phyloP scores from a whole-genome alignment of 2,329 filamentous ascomycete species.

The Phialocephala subalpina region DNA sequence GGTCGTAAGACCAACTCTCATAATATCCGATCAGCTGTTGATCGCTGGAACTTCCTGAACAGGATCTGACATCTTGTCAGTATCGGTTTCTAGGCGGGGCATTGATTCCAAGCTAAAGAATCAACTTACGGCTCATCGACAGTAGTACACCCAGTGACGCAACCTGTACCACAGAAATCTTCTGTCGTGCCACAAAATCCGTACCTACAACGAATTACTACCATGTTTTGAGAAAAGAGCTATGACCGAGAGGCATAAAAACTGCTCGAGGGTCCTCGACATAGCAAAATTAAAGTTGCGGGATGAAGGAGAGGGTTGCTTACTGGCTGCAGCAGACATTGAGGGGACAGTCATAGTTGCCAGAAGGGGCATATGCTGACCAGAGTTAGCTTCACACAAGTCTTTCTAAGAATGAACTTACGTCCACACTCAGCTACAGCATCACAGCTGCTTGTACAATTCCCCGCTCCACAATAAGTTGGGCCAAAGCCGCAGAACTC shows the following conservation, averaged over 20 bases:
- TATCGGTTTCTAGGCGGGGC: too few relatives aligned
- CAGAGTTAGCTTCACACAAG: not conserved
- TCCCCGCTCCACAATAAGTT: not conserved
- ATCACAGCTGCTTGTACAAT: not conserved
- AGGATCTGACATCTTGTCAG: conserved; percentile 3
- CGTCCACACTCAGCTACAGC: not conserved
- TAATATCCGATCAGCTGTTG: conserved; percentile 14
- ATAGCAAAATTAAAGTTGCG: too few relatives aligned
- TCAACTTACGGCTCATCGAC: conserved; percentile 5
- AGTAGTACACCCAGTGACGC: conserved; percentile 17
- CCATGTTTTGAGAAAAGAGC: too few relatives aligned
- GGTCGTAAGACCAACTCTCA: conserved; percentile 11
- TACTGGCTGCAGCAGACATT: conserved; percentile 34
- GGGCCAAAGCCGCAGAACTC: not conserved
- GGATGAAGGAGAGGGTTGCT: too few relatives aligned
- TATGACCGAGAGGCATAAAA: too few relatives aligned
- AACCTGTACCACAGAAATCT: conserved; percentile 8
- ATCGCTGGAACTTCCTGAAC: conserved; percentile 5
- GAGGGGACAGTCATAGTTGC: conserved; percentile 24
- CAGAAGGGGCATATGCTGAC: conserved; percentile 17
- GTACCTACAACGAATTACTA: too few relatives aligned
- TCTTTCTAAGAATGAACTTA: not conserved
- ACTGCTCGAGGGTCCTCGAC: too few relatives aligned
- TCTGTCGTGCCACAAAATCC: conserved; percentile 51
- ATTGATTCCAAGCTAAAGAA: too few relatives aligned